Evolutionary conservation across 106 monocot species (phyloP).

Genomic region (Alisma plantagoaquatica): DNA sequence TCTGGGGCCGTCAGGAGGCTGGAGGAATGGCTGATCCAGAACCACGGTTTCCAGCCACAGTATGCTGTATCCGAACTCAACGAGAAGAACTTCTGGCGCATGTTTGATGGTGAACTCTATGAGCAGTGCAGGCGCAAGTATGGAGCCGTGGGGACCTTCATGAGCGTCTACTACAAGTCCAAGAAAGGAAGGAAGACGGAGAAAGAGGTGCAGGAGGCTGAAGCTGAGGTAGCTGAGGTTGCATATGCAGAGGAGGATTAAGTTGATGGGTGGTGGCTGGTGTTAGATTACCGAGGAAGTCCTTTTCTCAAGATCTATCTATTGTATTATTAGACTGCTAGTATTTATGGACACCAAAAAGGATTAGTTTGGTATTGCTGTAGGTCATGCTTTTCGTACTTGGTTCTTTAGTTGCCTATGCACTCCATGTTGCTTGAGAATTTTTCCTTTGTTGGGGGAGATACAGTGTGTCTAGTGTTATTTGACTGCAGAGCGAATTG

Average conservation of each 20-base stretch:
- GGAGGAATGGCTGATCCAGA: constrained; percentile 20
- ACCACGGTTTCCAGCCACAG: constrained; percentile 29
- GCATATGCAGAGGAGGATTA: constrained; percentile 10
- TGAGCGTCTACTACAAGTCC: constrained; percentile 31
- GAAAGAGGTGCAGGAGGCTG: constrained; percentile 28
- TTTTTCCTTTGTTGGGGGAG: no score
- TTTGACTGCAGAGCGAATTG: no score
- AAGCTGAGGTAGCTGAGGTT: constrained; percentile 14
- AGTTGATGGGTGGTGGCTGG: no score
- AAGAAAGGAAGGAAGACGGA: constrained; percentile 31
- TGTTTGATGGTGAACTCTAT: constrained; percentile 19
- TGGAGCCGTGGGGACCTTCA: constrained; percentile 21
- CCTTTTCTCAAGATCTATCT: no score
- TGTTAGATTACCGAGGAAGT: no score
- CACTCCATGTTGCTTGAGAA: no score
- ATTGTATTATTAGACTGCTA: no score
- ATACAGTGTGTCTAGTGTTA: no score
- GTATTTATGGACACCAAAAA: no score
- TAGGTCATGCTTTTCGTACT: no score
- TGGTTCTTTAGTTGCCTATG: no score
- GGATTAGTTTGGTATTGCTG: no score
- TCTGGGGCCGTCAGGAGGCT: constrained; percentile 8
- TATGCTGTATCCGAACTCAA: constrained; percentile 24
- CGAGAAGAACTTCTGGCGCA: constrained; percentile 28
- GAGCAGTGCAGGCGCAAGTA: constrained; percentile 20